Evolutionary conservation across 805 yeast genomes (phyloP), one percentile per base, ranked within the genome.

Genomic region (Kodamaea laetipori): DNA sequence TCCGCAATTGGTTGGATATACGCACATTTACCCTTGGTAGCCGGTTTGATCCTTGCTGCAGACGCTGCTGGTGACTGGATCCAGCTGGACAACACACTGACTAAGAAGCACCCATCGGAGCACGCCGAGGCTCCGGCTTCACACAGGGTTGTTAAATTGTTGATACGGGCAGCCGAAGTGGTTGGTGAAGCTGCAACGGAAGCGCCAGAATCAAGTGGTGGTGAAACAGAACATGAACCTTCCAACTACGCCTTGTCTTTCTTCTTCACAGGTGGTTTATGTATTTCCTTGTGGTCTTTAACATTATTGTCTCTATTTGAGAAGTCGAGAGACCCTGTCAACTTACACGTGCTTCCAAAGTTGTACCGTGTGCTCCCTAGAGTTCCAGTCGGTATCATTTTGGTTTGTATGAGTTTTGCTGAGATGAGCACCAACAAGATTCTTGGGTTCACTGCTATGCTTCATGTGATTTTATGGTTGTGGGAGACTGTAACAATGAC

Each of bases 11-110:
- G 50, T 0, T 81, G 76, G 76, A 58, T 76, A 4, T 67, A 68
- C 47, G 37, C 59, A 6, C 86, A 81, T 52, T 48, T 80, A 27
- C 80, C 82, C 0, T 58, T 79, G 32, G 69, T 78, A 38, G 81
- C 77, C 0, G 55, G 77, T 1, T 56, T 81, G 40, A 69, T 80
- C 24, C 63, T 80, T 24, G 74, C 80, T 21, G 86, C 84, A 1
- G 84, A 80, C 61, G 73, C 84, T 3, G 81, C 77, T 13, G 78
- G 77, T 1, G 80, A 77, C 17, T 53, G 80, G 41, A 60, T 70
- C 9, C 52, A 58, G 16, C 37, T 62, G 13, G 67, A 65, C 17
- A 60, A 52, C 10, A 48, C 52, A 11, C 30, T 23, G 13, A 21
- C 35, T 7, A 27, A 25, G 11, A 28, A 37, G 21, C 43, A 28